Evolutionary conservation across 1,139 yeast species (phyloP), one percentile per base, ranked within the genome.

Genomic region (Blastobotrys petasosporus): DNA sequence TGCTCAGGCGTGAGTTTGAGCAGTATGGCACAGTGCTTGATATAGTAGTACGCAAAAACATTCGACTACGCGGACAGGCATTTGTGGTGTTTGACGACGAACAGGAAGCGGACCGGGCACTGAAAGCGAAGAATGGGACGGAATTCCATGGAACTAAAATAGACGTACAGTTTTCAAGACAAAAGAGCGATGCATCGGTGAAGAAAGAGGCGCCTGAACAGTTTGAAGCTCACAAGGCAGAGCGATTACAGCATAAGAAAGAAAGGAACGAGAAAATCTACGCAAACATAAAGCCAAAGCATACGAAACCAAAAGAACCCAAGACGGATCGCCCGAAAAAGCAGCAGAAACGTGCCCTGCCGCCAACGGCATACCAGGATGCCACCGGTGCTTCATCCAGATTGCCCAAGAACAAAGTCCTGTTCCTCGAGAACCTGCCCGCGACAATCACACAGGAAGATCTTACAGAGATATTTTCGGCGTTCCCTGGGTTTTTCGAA

Each of bases 31-130:
- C 66, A 0, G 69, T 84, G 1, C 53, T 73, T 10, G 77, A 76
- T 37, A 66, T 87, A 6, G 71, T 78, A 1, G 79, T 88, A 1
- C 81, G 79, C 51, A 74, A 74, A 52, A 82, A 80, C 56, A 58
- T 85, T 25, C 74, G 72, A 48, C 72, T 85, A 75, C 73, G 80
- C 47, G 96, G 96, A 2, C 97, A 88, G 63, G 96, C 96, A 1
- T 92, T 88, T 63, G 73, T 92, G 5, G 82, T 90, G 0, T 81
- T 80, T 52, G 71, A 67, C 2, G 60, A 64, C 16, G 56, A 60
- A 1, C 66, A 67, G 2, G 62, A 68, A 6, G 84, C 94, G 0
- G 51, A 57, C 2, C 57, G 59, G 29, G 94, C 94, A 0, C 58
- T 76, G 15, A 61, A 66, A 5, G 51, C 46, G 11, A 41, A 56